Conservation (phyloP, 306 rosid species). For the Ammopiptanthus mongolicus region DNA sequence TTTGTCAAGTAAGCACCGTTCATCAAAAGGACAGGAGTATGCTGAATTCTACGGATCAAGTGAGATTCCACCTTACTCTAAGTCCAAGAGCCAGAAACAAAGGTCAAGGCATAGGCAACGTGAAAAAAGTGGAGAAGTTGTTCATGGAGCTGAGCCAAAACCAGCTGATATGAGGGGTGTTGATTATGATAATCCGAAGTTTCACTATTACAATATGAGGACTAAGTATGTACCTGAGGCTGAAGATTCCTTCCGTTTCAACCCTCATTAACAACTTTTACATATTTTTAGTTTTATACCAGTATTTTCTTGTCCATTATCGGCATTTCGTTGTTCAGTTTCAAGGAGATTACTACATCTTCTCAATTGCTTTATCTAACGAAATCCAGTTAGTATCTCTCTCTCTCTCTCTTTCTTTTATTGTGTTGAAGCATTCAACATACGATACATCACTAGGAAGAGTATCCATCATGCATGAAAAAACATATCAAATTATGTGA, state of each 20-base stretch:
- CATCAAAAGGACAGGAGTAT: constrained; percentile 67
- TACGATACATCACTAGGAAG: no score
- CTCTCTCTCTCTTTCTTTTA: no score
- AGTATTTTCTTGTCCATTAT: constrained; percentile 22
- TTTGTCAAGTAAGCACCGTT: constrained; percentile 65
- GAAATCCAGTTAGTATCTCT: no score
- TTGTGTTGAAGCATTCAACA: neutral
- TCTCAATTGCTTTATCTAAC: neutral
- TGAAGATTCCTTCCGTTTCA: constrained; percentile 42
- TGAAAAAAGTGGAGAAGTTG: constrained; percentile 75
- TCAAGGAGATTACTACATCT: neutral
- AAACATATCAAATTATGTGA: no score
- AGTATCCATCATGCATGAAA: no score
- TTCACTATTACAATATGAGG: constrained; percentile 73
- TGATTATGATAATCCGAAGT: constrained; percentile 44
- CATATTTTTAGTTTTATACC: neutral
- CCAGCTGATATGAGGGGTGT: constrained; percentile 46
- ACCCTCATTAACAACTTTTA: constrained; percentile 22
- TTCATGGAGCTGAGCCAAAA: constrained; percentile 47
- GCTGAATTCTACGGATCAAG: constrained; percentile 74
- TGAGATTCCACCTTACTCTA: constrained; percentile 55
- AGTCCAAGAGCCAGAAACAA: constrained; percentile 84
- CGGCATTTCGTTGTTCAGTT: neutral
- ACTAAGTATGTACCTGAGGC: constrained; percentile 50
- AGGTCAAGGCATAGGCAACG: constrained; percentile 77